A percentile compares a stretch with the other conserved stretches of the same genome.
Evolutionary conservation across 2,329 filamentous ascomycete species (phyloP).

Genomic region (Pseudocercospora eumusae): DNA sequence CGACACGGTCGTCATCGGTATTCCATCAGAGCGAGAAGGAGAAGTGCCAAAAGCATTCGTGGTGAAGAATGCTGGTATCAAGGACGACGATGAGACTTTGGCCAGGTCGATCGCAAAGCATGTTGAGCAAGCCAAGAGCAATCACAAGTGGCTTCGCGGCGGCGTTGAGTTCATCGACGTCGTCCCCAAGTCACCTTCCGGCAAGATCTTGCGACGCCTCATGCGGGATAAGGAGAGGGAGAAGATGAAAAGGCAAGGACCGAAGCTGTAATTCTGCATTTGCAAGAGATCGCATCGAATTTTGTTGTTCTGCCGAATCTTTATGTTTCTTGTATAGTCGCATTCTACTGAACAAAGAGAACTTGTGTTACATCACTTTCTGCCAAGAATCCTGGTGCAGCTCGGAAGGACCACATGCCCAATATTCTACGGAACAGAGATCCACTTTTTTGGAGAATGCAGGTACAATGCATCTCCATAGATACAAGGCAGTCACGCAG

Average conservation of each 20-base stretch:
- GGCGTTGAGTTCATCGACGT: constrained; percentile 60
- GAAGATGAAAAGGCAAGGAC: constrained; percentile 58
- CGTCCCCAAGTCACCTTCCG: constrained; percentile 63
- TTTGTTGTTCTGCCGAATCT: not conserved
- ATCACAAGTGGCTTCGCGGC: constrained; percentile 64
- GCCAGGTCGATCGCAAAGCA: constrained; percentile 57
- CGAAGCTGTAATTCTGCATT: constrained; percentile 59
- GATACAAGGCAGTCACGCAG: not conserved
- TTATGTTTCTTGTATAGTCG: not conserved
- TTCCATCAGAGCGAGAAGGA: constrained; percentile 64
- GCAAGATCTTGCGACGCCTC: constrained; percentile 64
- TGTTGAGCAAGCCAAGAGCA: constrained; percentile 62
- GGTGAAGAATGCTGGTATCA: constrained; percentile 55
- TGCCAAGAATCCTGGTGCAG: not conserved
- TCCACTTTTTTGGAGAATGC: not conserved
- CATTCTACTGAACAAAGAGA: not conserved
- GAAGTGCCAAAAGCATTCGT: constrained; percentile 66
- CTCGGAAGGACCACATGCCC: not conserved
- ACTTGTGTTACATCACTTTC: not conserved
- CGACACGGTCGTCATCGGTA: constrained; percentile 76
- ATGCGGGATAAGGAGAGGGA: constrained; percentile 75
- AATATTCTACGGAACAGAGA: not conserved
- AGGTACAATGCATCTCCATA: not conserved
- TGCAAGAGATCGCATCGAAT: not conserved
- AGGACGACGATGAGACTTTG: constrained; percentile 54